Percentiles rank a stretch among this genome's conserved stretches.
Conservation (phyloP, 164 flowering plant genomes). For the Buxus sempervirens region DNA sequence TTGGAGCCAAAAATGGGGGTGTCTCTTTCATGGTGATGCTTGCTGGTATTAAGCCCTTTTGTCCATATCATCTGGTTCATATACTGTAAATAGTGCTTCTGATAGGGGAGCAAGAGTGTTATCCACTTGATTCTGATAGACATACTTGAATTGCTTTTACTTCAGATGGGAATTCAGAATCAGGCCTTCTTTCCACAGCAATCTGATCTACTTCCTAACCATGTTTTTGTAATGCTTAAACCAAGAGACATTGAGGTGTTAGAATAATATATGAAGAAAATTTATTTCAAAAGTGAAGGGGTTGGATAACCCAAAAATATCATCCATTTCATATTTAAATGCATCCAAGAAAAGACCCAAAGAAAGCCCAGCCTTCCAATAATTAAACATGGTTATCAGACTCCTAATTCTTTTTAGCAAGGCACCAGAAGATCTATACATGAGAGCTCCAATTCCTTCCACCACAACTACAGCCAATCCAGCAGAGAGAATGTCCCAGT, state of each 20-base stretch:
- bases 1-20: background rate
- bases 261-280: conserved; percentile 24
- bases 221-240: no score
- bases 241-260: background rate
- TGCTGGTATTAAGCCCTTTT: no score
- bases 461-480: conserved; percentile 70
- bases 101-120: no score
- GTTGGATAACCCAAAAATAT: conserved; percentile 24
- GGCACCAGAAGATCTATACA: conserved; percentile 66
- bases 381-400: conserved; percentile 67
- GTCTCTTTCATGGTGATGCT: background rate
- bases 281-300: conserved; percentile 38
- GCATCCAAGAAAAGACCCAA: conserved; percentile 95
- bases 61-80: no score
- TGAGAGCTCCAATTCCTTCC: conserved; percentile 91
- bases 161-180: no score
- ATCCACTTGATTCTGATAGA: no score
- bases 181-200: no score
- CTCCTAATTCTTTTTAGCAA: conserved; percentile 40
- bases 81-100: no score
- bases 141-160: no score
- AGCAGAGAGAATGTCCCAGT: conserved; percentile 96
- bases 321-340: conserved; percentile 66
- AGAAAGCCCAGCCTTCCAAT: conserved; percentile 86
- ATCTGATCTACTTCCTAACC: no score